Percentiles rank a stretch among this genome's conserved stretches.
Evolutionary conservation across 78 protist species (phyloP).

Genomic region (Blattamonas nauphoetae): DNA sequence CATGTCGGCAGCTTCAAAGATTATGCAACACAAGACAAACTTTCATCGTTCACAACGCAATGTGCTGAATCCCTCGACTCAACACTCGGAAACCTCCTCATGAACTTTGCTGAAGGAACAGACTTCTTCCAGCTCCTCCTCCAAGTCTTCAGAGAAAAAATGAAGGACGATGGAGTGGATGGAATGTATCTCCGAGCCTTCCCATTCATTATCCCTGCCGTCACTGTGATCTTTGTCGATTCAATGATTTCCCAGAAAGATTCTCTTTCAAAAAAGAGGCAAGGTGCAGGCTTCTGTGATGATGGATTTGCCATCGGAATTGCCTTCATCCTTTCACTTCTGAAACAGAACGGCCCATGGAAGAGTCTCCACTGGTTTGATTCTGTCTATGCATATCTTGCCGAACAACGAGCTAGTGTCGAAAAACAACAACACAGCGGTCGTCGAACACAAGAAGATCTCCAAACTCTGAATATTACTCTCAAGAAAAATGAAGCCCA

Average conservation of each 20-base stretch:
- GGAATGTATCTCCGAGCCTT: constrained; percentile 61
- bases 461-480: constrained; percentile 35
- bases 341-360: constrained; percentile 56
- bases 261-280: neutral
- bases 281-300: constrained; percentile 60
- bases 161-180: constrained; percentile 24
- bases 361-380: constrained; percentile 88
- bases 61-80: constrained; percentile 50
- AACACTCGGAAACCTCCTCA: constrained; percentile 32
- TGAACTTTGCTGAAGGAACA: constrained; percentile 65
- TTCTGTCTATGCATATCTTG: constrained; percentile 26
- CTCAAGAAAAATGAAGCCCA: neutral
- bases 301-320: constrained; percentile 93
- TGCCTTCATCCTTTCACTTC: constrained; percentile 68
- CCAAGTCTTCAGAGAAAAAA: constrained; percentile 44
- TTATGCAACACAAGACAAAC: constrained; percentile 6
- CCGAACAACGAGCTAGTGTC: constrained; percentile 13
- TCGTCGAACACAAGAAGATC: constrained; percentile 33
- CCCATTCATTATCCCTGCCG: constrained; percentile 73
- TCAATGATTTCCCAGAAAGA: constrained; percentile 32
- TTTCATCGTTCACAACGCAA: constrained; percentile 29
- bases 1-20: constrained; percentile 64
- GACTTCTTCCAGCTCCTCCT: constrained; percentile 75
- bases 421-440: constrained; percentile 33
- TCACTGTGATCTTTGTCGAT: constrained; percentile 68